Evolutionary conservation across 495 filamentous ascomycete genomes (phyloP).

Genomic region (Neurospora sp.): DNA sequence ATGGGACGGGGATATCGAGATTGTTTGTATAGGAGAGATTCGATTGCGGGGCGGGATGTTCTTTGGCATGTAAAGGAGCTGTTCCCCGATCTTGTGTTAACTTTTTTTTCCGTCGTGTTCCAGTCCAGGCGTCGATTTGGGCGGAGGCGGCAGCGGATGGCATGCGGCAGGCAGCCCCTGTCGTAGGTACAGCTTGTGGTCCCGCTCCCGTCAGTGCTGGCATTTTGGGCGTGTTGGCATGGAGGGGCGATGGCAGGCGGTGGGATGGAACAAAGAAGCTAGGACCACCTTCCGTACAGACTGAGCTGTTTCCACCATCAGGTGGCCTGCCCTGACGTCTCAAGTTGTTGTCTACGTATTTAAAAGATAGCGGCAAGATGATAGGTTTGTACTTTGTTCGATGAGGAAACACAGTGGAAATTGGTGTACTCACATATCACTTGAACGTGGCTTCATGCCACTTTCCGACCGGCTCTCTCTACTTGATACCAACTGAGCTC

Average conservation of each 20-base stretch:
- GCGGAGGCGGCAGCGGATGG: conserved; percentile 18
- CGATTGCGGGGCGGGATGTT: not conserved
- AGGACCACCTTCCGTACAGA: conserved; percentile 7
- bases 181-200: not conserved
- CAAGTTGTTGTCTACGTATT: not conserved
- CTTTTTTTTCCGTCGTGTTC: conserved; percentile 27
- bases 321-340: not conserved
- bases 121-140: conserved; percentile 12
- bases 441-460: not conserved
- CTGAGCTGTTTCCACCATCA: not conserved
- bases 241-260: not conserved
- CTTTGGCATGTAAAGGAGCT: conserved; percentile 10
- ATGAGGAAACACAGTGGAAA: not conserved
- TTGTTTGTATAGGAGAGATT: conserved; percentile 1
- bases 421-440: not conserved
- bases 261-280: conserved; percentile 10
- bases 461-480: not conserved
- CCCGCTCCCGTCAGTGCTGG: not conserved
- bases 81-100: conserved; percentile 12
- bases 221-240: not conserved
- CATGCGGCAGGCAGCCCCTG: not conserved
- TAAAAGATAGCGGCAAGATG: not conserved
- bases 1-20: not conserved
- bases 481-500: not conserved
- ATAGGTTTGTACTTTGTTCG: not conserved